phyloP scores from a whole-genome alignment of 306 rosid species.

The Calophaca sinica region DNA sequence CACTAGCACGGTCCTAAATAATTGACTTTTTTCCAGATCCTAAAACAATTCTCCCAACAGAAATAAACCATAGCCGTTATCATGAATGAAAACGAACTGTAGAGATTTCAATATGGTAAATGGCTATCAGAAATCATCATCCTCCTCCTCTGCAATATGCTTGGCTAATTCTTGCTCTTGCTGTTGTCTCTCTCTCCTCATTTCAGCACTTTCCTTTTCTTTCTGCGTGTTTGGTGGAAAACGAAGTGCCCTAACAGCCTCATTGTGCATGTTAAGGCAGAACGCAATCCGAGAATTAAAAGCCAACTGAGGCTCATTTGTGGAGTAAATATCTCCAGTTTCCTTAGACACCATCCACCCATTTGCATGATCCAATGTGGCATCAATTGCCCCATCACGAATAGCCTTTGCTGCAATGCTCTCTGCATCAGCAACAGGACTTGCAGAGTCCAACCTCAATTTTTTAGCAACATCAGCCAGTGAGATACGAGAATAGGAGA shows the following conservation, averaged over 20 bases:
- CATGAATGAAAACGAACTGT: slow-evolving; percentile 21
- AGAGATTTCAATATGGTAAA: slow-evolving; percentile 28
- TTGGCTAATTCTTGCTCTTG: slow-evolving; percentile 72
- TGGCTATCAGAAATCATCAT: slow-evolving; percentile 59
- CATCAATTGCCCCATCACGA: slow-evolving; percentile 84
- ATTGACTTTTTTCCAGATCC: slow-evolving; percentile 30
- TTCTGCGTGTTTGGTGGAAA: slow-evolving; percentile 65
- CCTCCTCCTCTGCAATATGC: slow-evolving; percentile 71
- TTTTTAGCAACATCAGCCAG: slow-evolving; percentile 87
- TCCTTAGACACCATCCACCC: slow-evolving; percentile 96
- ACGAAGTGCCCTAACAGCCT: slow-evolving; percentile 81
- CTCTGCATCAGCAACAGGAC: slow-evolving; percentile 80
- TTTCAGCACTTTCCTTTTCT: slow-evolving; percentile 65
- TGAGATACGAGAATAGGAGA: slow-evolving; percentile 94
- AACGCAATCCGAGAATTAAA: slow-evolving; percentile 94
- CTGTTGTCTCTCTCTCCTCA: slow-evolving; percentile 67
- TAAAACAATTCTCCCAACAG: slow-evolving; percentile 13
- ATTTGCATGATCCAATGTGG: slow-evolving; percentile 77
- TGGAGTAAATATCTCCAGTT: slow-evolving; percentile 91
- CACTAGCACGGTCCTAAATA: neutral
- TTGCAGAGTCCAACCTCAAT: slow-evolving; percentile 83
- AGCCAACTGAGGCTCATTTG: slow-evolving; percentile 90
- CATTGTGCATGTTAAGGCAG: slow-evolving; percentile 94
- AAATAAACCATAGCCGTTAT: slow-evolving; percentile 27
- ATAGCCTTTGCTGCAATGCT: slow-evolving; percentile 97